Evolutionary conservation across 805 yeast species (phyloP).

Genomic region (Saccharomycodes ludwigii): DNA sequence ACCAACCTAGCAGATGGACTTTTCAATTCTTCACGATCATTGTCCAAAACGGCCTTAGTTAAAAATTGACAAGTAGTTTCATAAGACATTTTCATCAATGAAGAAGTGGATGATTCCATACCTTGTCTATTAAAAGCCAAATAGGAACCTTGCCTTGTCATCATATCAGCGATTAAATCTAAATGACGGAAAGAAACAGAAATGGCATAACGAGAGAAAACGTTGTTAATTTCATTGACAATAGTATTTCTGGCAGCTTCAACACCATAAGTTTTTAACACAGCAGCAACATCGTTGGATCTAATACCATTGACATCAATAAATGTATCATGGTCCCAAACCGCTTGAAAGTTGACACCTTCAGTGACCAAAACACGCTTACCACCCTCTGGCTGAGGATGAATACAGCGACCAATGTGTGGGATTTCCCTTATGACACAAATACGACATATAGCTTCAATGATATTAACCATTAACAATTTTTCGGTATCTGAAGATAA

Average conservation of each 20-base stretch:
- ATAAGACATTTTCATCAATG: conserved; percentile 97
- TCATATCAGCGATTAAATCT: conserved; percentile 95
- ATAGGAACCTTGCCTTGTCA: conserved; percentile 97
- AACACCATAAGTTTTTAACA: conserved; percentile 85
- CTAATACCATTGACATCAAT: conserved; percentile 80
- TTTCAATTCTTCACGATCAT: conserved; percentile 77
- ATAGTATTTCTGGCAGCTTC: conserved; percentile 98
- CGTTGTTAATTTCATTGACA: conserved; percentile 90
- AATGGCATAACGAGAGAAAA: conserved; percentile 93
- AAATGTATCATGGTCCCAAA: conserved; percentile 97
- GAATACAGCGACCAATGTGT: conserved; percentile 83
- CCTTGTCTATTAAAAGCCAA: conserved; percentile 97
- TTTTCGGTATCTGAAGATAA: conserved; percentile 80
- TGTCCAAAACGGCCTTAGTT: conserved; percentile 90
- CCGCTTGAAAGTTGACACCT: conserved; percentile 93
- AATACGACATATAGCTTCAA: conserved; percentile 81
- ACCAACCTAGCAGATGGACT: conserved; percentile 92
- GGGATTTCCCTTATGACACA: conserved; percentile 91
- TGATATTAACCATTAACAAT: conserved; percentile 90
- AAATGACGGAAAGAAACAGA: conserved; percentile 86
- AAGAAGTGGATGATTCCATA: conserved; percentile 87
- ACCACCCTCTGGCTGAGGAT: conserved; percentile 60
- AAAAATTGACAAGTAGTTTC: conserved; percentile 97
- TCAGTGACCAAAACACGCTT: conserved; percentile 81
- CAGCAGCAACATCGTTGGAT: conserved; percentile 89